Percentiles rank a stretch among this genome's conserved stretches.
Evolutionary conservation across 2,329 filamentous ascomycete genomes (phyloP).

Genomic region (Colletotrichum viniferum): DNA sequence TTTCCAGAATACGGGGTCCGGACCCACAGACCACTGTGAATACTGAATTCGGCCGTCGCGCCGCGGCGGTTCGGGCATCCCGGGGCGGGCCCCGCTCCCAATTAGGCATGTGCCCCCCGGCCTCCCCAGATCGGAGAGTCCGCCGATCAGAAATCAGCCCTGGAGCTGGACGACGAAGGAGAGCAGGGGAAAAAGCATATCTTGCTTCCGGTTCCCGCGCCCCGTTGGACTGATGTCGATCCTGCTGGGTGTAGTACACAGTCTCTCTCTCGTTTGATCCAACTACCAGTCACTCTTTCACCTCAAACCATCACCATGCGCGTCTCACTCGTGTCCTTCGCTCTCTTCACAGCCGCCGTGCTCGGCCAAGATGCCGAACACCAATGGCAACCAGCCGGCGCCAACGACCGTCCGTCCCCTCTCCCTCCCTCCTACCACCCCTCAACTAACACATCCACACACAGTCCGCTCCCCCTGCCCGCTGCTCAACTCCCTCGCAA

Average conservation of each 20-base stretch:
- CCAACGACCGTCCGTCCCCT: not conserved
- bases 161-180: fast-evolving
- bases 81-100: not conserved
- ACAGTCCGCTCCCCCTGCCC: constrained; percentile 21
- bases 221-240: not conserved
- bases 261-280: not conserved
- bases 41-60: not conserved
- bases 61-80: not conserved
- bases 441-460: not conserved
- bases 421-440: too few relatives aligned
- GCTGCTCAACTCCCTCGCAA: constrained; percentile 28
- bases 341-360: not conserved
- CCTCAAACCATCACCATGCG: not conserved
- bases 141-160: not conserved
- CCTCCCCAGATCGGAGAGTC: not conserved
- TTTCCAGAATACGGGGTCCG: constrained; percentile 7
- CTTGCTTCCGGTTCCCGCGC: not conserved
- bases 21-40: not conserved
- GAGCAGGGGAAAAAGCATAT: not conserved
- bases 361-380: not conserved
- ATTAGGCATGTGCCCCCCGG: not conserved
- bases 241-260: not conserved
- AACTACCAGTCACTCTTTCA: not conserved
- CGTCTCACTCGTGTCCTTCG: not conserved
- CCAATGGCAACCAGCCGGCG: not conserved